These are phyloP conservation scores for Solanum dulcamara DNA, from an alignment of 257 asterid species.

Conservation along the genomic window DNA sequence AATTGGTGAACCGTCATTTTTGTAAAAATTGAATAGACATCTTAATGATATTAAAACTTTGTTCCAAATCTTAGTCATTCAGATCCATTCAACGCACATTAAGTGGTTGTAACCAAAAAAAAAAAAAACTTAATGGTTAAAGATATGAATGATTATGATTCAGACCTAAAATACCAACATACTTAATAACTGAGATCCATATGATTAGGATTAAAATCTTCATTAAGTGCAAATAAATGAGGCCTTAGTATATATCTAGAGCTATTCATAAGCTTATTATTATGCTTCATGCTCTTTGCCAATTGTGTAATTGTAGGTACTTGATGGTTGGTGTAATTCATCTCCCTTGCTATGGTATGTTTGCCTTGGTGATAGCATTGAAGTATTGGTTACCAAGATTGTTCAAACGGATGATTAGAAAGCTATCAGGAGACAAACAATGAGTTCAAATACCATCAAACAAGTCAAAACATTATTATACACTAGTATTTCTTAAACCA, in stretches of 20 bases:
- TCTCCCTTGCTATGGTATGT: slow-evolving; percentile 48
- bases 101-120: not conserved
- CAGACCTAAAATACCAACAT: not conserved
- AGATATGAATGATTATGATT: not conserved
- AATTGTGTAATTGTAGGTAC: slow-evolving; percentile 38
- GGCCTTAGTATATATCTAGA: not conserved
- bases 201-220: not conserved
- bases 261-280: not conserved
- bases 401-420: not conserved
- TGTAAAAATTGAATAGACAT: no score
- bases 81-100: not conserved
- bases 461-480: not conserved
- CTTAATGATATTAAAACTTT: no score
- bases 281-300: not conserved
- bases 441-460: not conserved
- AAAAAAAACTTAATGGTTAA: no score
- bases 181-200: not conserved
- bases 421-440: not conserved
- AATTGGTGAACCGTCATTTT: no score
- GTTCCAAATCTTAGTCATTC: not conserved
- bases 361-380: slow-evolving; percentile 23
- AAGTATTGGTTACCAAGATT: slow-evolving; percentile 24
- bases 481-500: not conserved
- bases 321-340: slow-evolving; percentile 42
- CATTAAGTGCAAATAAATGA: not conserved